Base-by-base conservation (phyloP, 208 protist species). In the Naegleria gruberi region DNA sequence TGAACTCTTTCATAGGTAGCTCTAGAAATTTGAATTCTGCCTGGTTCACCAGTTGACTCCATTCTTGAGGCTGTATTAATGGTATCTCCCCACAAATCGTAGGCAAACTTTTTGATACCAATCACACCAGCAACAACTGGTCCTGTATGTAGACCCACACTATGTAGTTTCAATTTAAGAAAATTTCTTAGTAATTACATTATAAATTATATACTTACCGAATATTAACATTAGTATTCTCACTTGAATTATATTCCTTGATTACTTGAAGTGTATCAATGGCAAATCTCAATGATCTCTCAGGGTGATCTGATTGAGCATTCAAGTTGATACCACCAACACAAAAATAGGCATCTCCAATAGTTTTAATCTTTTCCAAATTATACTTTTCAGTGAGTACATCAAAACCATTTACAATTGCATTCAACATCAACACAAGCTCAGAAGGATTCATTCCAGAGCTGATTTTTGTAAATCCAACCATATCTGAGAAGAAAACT, bases 31-130 rank as follows among this genome's bases (percentile, higher is more conserved):
- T 92, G 91, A 26, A 92, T 43, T 26, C 89, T 65, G 10, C 43
- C 47, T 7, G 92, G 91, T 15, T 93, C 37, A 26, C 91, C 91
- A n/a, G 88, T 81, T 6, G n/a, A 84, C 40, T 93, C 91, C 91
- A 93, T 92, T 37, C 90, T 89, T 19, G 8, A 40, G 40, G 42
- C 43, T 4, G 30, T 51, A 34, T 86, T 86, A 7, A 86, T 37
- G 3, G 19, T 51, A 34, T 45, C 51, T 1, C 51, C 51, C 51
- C 51, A 65, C 12, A 65, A 65, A 65, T 65, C 51, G 30, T 65
- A 65, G 2, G 51, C 51, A 65, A 65, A 65, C 51, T 65, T 65
- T 65, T 65, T 65, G 30, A 4, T 65, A 30, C 51, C 51, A 65
- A 65, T 65, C 15, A 65, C 51, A 65, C 51, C 51, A 65, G 51